A percentile compares a stretch with the other conserved stretches of the same genome.
Conservation (phyloP, 306 rosid genomes). For the Citrullus colocynthis region DNA sequence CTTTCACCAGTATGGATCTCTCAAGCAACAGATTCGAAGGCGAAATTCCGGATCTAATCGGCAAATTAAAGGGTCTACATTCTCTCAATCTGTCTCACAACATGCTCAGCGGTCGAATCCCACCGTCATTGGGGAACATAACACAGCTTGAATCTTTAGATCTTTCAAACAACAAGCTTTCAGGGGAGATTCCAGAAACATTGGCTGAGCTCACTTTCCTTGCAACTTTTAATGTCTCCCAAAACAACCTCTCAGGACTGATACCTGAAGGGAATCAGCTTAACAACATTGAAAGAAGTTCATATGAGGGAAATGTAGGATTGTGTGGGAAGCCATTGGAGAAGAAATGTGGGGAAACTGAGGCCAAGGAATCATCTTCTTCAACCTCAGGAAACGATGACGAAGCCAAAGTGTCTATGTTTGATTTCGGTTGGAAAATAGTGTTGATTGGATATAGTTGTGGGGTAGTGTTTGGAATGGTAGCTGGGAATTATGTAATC, state of each 20-base stretch:
- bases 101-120: neutral
- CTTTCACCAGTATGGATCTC: neutral
- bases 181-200: neutral
- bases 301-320: slow-evolving; percentile 1
- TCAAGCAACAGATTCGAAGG: slow-evolving; percentile 5
- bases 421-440: neutral
- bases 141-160: neutral
- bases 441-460: neutral
- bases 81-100: slow-evolving; percentile 4
- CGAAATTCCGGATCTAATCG: neutral
- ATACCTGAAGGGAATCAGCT: slow-evolving; percentile 14
- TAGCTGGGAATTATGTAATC: neutral
- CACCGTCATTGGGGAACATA: neutral
- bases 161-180: neutral
- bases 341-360: slow-evolving; percentile 10
- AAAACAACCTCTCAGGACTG: slow-evolving; percentile 5
- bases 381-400: neutral
- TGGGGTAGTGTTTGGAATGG: neutral
- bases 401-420: neutral
- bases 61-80: neutral
- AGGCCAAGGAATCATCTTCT: neutral
- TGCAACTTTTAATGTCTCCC: slow-evolving; percentile 1
- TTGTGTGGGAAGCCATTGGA: slow-evolving; percentile 6
- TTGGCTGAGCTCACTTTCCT: slow-evolving; percentile 7
- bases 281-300: neutral